These are phyloP conservation scores for Suhomyces sp. DNA, from an alignment of 805 yeast genomes.

Conservation along the genomic window DNA sequence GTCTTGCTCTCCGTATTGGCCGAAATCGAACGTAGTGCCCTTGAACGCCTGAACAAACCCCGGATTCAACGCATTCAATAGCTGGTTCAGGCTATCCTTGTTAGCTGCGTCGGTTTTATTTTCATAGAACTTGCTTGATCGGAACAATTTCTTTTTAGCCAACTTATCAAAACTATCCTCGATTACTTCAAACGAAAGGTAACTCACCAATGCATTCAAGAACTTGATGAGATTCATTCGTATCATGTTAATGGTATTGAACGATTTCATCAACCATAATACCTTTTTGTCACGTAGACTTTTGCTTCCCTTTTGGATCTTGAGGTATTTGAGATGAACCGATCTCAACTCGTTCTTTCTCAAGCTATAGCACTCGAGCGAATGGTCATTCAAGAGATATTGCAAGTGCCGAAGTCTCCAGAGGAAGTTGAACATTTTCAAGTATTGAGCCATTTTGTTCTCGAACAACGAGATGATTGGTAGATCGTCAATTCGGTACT, in stretches of 20 bases:
- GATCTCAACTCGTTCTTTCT: conserved; percentile 23
- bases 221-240: conserved; percentile 42
- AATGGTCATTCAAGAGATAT: conserved; percentile 43
- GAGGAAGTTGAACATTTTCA: conserved; percentile 78
- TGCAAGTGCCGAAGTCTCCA: conserved; percentile 73
- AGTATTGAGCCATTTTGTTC: conserved; percentile 41
- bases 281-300: conserved; percentile 31
- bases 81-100: conserved; percentile 9
- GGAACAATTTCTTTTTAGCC: conserved; percentile 23
- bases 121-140: conserved; percentile 6
- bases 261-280: conserved; percentile 28
- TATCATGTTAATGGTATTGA: conserved; percentile 34
- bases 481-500: conserved; percentile 58
- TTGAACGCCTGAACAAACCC: conserved; percentile 7
- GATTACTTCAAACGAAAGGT: conserved; percentile 46
- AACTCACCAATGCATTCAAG: conserved; percentile 38
- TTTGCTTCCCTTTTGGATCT: conserved; percentile 18
- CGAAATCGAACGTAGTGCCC: background rate
- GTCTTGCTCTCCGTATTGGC: background rate
- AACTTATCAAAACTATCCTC: conserved; percentile 35
- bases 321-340: conserved; percentile 8
- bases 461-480: conserved; percentile 45
- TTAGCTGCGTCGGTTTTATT: conserved; percentile 8
- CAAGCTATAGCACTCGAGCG: conserved; percentile 24
- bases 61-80: conserved; percentile 12